Percentiles rank a stretch among this genome's conserved stretches.
These are phyloP conservation scores for Rubroshorea leprosula DNA, from an alignment of 345 rosid species.

Conservation along the genomic window DNA sequence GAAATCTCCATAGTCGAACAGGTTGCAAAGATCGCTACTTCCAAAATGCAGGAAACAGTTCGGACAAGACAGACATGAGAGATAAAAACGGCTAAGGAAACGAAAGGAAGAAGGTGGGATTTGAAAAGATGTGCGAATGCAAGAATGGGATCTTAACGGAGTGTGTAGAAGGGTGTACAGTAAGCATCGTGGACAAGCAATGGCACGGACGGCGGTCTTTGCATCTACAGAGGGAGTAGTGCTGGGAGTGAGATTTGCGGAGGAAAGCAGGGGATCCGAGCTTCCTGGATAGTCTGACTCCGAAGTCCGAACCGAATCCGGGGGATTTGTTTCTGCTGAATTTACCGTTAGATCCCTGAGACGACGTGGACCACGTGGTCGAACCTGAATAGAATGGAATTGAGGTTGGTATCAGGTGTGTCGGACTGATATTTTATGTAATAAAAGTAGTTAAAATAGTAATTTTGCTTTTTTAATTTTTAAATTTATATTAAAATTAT, in stretches of 20 bases:
- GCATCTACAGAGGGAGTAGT: slow-evolving; percentile 27
- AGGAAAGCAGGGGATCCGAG: slow-evolving; percentile 23
- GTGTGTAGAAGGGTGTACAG: slow-evolving; percentile 36
- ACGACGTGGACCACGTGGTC: too few relatives aligned
- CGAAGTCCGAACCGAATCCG: too few relatives aligned
- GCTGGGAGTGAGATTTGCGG: slow-evolving; percentile 12
- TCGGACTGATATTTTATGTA: too few relatives aligned
- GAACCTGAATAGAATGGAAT: too few relatives aligned
- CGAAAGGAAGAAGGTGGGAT: slow-evolving; percentile 13
- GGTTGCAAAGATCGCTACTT: slow-evolving; percentile 26
- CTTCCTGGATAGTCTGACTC: too few relatives aligned
- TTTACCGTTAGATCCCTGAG: too few relatives aligned
- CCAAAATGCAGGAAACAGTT: slow-evolving; percentile 25
- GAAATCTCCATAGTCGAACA: slow-evolving; percentile 46
- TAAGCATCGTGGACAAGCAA: slow-evolving; percentile 42
- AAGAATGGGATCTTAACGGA: slow-evolving; percentile 36
- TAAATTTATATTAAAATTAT: too few relatives aligned
- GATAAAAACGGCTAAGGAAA: neutral
- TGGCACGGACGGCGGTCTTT: slow-evolving; percentile 14
- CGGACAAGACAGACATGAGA: slow-evolving; percentile 21
- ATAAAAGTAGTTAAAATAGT: too few relatives aligned
- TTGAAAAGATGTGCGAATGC: slow-evolving; percentile 15
- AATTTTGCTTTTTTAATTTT: too few relatives aligned
- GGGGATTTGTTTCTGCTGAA: too few relatives aligned
- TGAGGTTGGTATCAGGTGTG: too few relatives aligned